Base-by-base conservation (phyloP, 805 yeast species). In the Suhomyces kilbournensis region DNA sequence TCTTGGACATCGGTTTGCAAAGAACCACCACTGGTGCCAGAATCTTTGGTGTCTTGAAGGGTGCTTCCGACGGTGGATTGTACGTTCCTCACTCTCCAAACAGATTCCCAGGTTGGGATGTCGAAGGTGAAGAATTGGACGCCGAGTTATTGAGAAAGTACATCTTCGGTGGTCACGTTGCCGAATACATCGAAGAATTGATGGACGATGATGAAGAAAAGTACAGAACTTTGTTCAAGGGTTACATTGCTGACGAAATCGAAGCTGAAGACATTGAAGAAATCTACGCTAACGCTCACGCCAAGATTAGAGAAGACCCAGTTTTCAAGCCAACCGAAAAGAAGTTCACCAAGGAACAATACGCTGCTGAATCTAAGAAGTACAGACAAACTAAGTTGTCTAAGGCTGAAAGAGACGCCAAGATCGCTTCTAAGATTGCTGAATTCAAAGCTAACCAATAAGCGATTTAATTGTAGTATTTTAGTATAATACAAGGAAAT, bases 81-180 rank as follows among this genome's bases (percentile, higher is more conserved):
- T 90, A 88, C 92, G 83, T 94, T 75, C 99, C 99, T 67, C 99
- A 94, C 92, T 90, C 96, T 69, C 89, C 96, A 75, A 92, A 92
- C 86, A 92, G 99, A 88, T 94, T 92, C 97, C 99, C 99, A 80
- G 99, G 99, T 83, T 94, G 93, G 96, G 99, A 94, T 80, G 90
- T 93, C 71, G 99, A 94, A 84, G 73, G 87, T 70, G 97, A 94
- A 84, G 99, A 94, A 83, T 86, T 94, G 70, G 99, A 94, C 75
- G 90, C 97, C 70, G 99, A 94, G 76, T 79, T 85, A 67, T 86
- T 94, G 78, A 90, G 97, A 90, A 90, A 90, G 81, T 94, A 94
- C 96, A 94, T 94, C 84, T 88, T 93, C 75, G 98, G 96, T 84
- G 98, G 98, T 79, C 99, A 94, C 88, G 92, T 94, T 74, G 86